Conservation (phyloP, 2,329 filamentous ascomycete genomes). For the Lecanicillium sp. region DNA sequence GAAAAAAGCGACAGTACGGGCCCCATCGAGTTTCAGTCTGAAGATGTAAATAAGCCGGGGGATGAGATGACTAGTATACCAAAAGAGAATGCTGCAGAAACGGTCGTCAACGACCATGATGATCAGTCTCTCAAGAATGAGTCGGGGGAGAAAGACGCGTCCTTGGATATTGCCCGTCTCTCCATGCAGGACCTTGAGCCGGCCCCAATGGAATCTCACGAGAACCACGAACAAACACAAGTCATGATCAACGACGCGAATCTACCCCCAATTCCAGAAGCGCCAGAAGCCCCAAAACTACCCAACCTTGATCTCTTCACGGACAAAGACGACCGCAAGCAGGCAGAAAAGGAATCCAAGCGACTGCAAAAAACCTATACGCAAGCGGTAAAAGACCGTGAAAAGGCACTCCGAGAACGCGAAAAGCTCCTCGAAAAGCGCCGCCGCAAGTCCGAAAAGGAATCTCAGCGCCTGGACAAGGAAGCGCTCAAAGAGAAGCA, state of each 20-base stretch:
- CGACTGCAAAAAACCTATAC: slow-evolving; percentile 56
- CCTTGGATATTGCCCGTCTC: slow-evolving; percentile 12
- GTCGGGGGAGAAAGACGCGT: slow-evolving; percentile 5
- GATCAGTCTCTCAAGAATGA: slow-evolving; percentile 1
- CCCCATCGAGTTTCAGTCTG: too few species aligned
- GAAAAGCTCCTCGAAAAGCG: slow-evolving; percentile 51
- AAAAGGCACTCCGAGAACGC: slow-evolving; percentile 54
- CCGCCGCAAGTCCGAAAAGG: slow-evolving; percentile 34
- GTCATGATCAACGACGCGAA: slow-evolving; percentile 9
- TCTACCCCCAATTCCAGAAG: slow-evolving; percentile 34
- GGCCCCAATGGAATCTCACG: slow-evolving; percentile 24
- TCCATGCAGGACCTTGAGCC: slow-evolving; percentile 30
- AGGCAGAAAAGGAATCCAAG: slow-evolving; percentile 60
- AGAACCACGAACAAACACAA: slow-evolving; percentile 8
- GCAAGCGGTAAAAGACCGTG: slow-evolving; percentile 56
- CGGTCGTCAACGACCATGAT: too few species aligned
- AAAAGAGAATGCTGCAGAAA: too few species aligned
- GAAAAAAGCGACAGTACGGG: slow-evolving; percentile 12
- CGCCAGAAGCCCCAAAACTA: slow-evolving; percentile 35
- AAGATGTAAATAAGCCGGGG: too few species aligned
- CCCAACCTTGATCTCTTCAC: slow-evolving; percentile 50
- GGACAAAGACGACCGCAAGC: slow-evolving; percentile 58
- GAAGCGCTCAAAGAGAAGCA: slow-evolving; percentile 18
- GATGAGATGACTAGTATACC: too few species aligned
- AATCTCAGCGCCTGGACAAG: slow-evolving; percentile 23